phyloP scores from a whole-genome alignment of 257 asterid species.

The Jacaranda mimosifolia region DNA sequence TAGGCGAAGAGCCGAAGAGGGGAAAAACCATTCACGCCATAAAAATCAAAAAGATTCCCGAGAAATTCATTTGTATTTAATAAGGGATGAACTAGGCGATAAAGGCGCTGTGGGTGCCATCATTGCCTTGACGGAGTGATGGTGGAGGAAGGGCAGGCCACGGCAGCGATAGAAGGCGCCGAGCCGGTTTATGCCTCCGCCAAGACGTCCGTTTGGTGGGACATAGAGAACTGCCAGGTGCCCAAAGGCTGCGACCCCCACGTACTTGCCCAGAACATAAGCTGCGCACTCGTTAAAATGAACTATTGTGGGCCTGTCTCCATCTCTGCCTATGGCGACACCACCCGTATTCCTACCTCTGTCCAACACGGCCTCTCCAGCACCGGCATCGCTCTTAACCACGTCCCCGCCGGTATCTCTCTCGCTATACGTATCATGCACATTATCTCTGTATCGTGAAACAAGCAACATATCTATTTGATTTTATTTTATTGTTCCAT shows the following conservation, averaged over 20 bases:
- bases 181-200: conserved; percentile 59
- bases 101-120: neutral
- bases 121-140: neutral
- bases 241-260: conserved; percentile 66
- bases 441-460: neutral
- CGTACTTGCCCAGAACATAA: conserved; percentile 70
- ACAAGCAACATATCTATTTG: neutral
- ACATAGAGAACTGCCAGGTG: conserved; percentile 84
- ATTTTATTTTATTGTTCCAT: neutral
- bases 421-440: neutral
- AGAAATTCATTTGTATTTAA: neutral
- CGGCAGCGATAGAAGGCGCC: conserved; percentile 37
- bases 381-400: conserved; percentile 81
- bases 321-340: conserved; percentile 78
- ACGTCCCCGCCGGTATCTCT: conserved; percentile 73
- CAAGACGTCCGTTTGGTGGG: conserved; percentile 85
- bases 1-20: too few relatives aligned
- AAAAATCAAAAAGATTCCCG: too few relatives aligned
- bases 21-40: too few relatives aligned
- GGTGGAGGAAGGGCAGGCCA: conserved; percentile 27
- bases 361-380: conserved; percentile 72
- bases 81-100: neutral
- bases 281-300: conserved; percentile 63
- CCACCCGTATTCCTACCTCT: conserved; percentile 51
- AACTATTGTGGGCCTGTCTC: conserved; percentile 73